Evolutionary conservation across 495 filamentous ascomycete species (phyloP), one percentile per base, ranked within the genome.

Genomic region (Podospora anserina): DNA sequence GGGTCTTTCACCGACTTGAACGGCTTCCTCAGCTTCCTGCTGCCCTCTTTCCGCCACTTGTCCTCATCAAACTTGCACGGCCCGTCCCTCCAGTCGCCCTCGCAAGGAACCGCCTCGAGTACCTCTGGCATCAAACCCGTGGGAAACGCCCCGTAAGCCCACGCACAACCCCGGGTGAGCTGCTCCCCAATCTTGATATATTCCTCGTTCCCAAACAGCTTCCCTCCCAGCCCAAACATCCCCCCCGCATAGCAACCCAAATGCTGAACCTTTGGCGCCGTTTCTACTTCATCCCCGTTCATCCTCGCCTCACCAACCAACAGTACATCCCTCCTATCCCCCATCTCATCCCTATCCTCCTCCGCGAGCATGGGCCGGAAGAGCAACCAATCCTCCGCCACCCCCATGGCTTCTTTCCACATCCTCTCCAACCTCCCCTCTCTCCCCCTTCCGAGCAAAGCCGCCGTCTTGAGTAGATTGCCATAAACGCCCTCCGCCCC

Each of bases 61-160:
- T 71, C 64, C 63, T 80, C 76, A 58, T 76, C 66, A 72, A 72
- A 77, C 1, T 63, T 30, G 32, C 75, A 77, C 2, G 59, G 67
- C 27, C 18, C 55, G 15, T 67, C 59, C 7, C 39, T 49, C 39
- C 39, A 49, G 39, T 49, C 39, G 2, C 44, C 26, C 6, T 81
- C 71, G 70, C 81, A 83, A 7, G 68, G 34, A 27, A 89, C 69
- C 13, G 89, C 73, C 7, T 76, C 68, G 72, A 91, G 91, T 4
- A 78, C 76, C 78, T 97, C 95, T 0, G 94, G 93, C 92, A 96
- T 96, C 73, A 99, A 89, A 4, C 94, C 93, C 0, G 89, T 89
- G 4, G 86, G 82, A 34, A 93, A 93, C 6, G 86, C 83, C 53
- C 88, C 84, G 74, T 97, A 97, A 2, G 92, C 88, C 94, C 92